Evolutionary conservation across 768 basidiomycete genomes (phyloP), one percentile per base, ranked within the genome.

Genomic region (Leccinum olivaceopallidum): DNA sequence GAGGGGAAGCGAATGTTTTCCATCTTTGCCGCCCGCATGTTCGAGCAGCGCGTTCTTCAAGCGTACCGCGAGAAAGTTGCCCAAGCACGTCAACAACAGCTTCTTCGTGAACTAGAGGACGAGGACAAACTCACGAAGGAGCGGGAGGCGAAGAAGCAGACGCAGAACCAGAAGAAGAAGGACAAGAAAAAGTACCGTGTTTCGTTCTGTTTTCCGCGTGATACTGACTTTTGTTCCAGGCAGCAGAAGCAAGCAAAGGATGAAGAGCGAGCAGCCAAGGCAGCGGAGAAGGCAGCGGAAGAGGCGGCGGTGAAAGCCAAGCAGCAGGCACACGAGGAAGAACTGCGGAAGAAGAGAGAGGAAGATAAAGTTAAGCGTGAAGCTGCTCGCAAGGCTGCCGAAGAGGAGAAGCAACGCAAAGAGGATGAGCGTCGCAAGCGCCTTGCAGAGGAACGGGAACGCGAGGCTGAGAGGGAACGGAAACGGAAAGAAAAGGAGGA

Each of bases 1-100:
- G 97, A 98, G 77, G 97, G 97, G 66, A 94, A 95, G 75, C 86
- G 93, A 55, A 99, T 99, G 97, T 99, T 99, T 80, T 95, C 94
- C 65, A 97, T 99, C 76, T 99, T 99, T 69, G 97, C 97, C 16
- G 97, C 97, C 48, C 87, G 97, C 57, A 97, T 98, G 95, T 98
- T 99, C 74, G 97, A 99, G 78, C 96, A 98, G 76, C 88, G 97
- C 24, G 97, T 98, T 42, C 85, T 97, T 57, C 90, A 94, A 69
- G 94, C 96, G 14, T 98, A 96, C 71, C 90, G 96, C 39, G 96
- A 98, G 78, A 89, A 92, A 75, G 93, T 98, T 18, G 96, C 97
- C 13, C 94, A 96, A 72, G 95, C 96, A 76, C 86, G 94, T 65
- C 95, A 98, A 74, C 78, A 90, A 62, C 95, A 98, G 67, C 82